Evolutionary conservation across 306 rosid species (phyloP).

Genomic region (Glycine tomentella): DNA sequence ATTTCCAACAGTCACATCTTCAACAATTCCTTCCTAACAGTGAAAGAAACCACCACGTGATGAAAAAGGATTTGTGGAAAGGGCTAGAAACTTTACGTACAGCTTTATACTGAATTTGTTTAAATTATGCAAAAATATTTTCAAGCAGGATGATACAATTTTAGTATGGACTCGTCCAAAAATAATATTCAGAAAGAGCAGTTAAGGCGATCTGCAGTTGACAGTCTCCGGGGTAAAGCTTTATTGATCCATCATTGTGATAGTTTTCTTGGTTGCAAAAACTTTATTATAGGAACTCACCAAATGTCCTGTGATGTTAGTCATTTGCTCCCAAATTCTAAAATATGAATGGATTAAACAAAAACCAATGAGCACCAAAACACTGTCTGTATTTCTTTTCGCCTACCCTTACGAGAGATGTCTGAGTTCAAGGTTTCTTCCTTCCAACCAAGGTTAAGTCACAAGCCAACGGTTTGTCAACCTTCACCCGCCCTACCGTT

Average conservation of each 20-base stretch:
- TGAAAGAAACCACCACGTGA: slow-evolving; percentile 10
- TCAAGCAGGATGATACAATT: slow-evolving; percentile 7
- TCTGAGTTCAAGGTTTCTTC: not conserved
- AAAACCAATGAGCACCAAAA: not conserved
- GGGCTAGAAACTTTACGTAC: slow-evolving; percentile 1
- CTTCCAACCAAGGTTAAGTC: not conserved
- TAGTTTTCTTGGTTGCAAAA: not conserved
- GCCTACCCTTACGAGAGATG: slow-evolving; percentile 6
- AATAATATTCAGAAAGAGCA: not conserved
- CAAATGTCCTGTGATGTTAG: not conserved
- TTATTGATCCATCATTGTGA: not conserved
- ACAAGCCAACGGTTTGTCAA: not conserved
- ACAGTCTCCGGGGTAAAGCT: slow-evolving; percentile 1
- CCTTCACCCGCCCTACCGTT: not conserved
- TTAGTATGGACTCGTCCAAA: not conserved
- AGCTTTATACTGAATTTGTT: not conserved
- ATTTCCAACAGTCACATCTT: no score
- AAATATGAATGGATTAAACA: slow-evolving; percentile 6
- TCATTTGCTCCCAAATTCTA: not conserved
- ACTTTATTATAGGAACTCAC: not conserved
- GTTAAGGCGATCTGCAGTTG: not conserved
- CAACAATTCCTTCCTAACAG: slow-evolving; percentile 18
- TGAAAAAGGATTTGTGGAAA: not conserved
- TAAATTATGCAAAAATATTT: not conserved
- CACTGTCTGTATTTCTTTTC: not conserved